Evolutionary conservation across 306 rosid genomes (phyloP).

Genomic region (Mimosa bimucronata): DNA sequence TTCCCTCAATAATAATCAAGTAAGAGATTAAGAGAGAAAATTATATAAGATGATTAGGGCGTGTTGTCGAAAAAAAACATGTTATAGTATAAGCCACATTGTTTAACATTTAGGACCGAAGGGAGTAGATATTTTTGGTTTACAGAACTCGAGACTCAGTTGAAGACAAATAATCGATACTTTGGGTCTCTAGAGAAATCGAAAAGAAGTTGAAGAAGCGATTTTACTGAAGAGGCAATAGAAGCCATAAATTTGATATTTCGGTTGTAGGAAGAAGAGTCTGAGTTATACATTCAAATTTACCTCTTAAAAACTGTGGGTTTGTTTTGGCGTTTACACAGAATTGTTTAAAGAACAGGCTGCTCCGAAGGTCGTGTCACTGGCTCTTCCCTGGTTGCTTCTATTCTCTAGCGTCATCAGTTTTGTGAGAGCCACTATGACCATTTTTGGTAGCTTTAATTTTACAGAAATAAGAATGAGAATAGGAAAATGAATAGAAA

Average conservation of each 20-base stretch:
- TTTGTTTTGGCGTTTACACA: not conserved
- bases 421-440: not conserved
- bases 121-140: not conserved
- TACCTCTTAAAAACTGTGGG: not conserved
- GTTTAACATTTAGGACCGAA: too few species aligned
- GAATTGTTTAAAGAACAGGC: not conserved
- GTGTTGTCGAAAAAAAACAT: too few species aligned
- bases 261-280: too few species aligned
- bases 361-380: conserved; percentile 11
- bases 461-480: not conserved
- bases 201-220: not conserved
- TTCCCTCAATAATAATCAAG: too few species aligned
- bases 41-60: too few species aligned
- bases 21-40: too few species aligned
- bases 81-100: too few species aligned
- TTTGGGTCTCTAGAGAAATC: not conserved
- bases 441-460: not conserved
- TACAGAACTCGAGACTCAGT: not conserved
- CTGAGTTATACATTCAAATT: too few species aligned
- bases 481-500: not conserved
- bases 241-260: not conserved
- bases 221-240: not conserved
- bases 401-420: not conserved
- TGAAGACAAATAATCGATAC: not conserved
- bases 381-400: not conserved